Conservation (phyloP, 2,329 filamentous ascomycete species). For the Clonostachys chloroleuca region DNA sequence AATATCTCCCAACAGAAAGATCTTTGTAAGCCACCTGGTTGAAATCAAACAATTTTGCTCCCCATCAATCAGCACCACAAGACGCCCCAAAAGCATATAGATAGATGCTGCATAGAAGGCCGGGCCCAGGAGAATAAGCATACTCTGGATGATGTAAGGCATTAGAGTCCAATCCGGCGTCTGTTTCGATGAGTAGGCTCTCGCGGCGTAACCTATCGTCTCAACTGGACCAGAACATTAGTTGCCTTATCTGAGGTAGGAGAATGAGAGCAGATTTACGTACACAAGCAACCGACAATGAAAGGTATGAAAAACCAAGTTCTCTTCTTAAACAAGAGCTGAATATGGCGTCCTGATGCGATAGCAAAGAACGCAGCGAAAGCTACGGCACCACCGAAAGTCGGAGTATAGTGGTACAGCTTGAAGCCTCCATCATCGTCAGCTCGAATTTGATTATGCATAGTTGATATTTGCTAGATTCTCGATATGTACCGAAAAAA, state of each 20-base stretch:
- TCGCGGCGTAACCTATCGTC: slow-evolving; percentile 32
- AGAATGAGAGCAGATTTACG: slow-evolving; percentile 2
- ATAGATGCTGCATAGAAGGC: slow-evolving; percentile 33
- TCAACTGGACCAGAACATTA: slow-evolving; percentile 3
- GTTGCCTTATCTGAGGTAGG: not conserved
- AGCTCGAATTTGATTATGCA: no score
- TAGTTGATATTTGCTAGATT: no score
- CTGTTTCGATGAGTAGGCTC: slow-evolving; percentile 30
- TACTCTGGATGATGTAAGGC: slow-evolving; percentile 27
- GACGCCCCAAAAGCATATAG: slow-evolving; percentile 37
- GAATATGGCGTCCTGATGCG: slow-evolving; percentile 26
- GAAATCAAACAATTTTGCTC: slow-evolving; percentile 30
- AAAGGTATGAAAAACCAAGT: slow-evolving; percentile 48
- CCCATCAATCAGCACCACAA: slow-evolving; percentile 24
- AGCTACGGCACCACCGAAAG: slow-evolving; percentile 28
- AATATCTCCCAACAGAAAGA: slow-evolving; percentile 43
- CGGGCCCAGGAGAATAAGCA: slow-evolving; percentile 27
- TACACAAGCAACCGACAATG: slow-evolving; percentile 42
- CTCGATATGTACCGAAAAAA: no score
- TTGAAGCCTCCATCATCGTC: not conserved
- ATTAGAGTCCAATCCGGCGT: slow-evolving; percentile 16
- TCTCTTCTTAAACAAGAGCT: slow-evolving; percentile 25
- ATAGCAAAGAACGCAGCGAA: slow-evolving; percentile 28
- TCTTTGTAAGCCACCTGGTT: slow-evolving; percentile 34
- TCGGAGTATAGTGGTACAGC: slow-evolving; percentile 39